A percentile compares a stretch with the other conserved stretches of the same genome.
Conservation (phyloP, 2,329 filamentous ascomycete species). For the Cryphonectria carpinicola region DNA sequence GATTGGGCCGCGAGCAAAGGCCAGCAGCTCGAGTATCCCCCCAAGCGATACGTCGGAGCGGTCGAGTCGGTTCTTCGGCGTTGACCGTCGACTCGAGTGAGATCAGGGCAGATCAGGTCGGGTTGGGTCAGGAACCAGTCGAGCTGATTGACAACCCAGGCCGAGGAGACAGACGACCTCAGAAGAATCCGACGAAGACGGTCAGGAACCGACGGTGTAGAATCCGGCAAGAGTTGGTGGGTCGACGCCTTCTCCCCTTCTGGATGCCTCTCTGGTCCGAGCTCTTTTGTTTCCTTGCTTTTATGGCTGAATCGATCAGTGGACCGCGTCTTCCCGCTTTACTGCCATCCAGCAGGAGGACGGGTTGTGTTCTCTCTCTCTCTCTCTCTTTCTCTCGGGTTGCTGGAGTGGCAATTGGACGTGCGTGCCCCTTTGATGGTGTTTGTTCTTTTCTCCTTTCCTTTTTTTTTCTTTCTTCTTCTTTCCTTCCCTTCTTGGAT, state of each 20-base stretch:
- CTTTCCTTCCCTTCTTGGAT: not conserved
- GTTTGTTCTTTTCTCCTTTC: not conserved
- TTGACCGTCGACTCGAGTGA: not conserved
- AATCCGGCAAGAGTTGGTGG: constrained; percentile 14
- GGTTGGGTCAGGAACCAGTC: constrained; percentile 3
- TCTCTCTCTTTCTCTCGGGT: not conserved
- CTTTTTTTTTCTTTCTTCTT: not conserved
- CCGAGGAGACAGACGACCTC: not conserved
- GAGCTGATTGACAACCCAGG: not conserved
- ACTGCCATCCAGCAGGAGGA: not conserved
- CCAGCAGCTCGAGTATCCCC: not conserved
- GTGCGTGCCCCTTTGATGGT: not conserved
- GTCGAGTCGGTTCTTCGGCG: not conserved
- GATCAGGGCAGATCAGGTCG: not conserved
- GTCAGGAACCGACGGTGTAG: constrained; percentile 17
- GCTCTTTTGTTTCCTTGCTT: constrained; percentile 8
- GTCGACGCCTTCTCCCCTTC: constrained; percentile 8
- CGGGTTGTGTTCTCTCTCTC: not conserved
- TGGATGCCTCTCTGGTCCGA: constrained; percentile 4
- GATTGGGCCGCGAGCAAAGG: not conserved
- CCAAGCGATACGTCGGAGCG: not conserved
- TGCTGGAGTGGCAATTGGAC: not conserved
- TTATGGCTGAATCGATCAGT: not conserved
- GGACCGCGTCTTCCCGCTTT: constrained; percentile 10
- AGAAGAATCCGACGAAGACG: constrained; percentile 2